Percentiles rank a stretch among this genome's conserved stretches.
Conservation (phyloP, 768 basidiomycete genomes). For the Leccinum obscurum region DNA sequence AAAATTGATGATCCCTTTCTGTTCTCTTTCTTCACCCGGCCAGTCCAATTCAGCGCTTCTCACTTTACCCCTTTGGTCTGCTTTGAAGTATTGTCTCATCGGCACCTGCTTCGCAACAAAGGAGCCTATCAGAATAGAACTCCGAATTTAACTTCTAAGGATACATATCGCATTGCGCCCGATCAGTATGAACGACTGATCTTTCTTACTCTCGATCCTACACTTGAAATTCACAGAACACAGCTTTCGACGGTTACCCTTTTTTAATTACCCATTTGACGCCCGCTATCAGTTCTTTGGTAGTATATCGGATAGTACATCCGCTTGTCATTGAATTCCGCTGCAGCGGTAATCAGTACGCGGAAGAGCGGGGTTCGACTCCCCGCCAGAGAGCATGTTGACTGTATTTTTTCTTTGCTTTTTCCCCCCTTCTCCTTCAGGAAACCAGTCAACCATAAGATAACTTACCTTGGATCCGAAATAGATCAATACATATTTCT, state of each 20-base stretch:
- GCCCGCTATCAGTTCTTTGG: conserved; percentile 31
- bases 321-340: conserved; percentile 41
- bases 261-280: conserved; percentile 13
- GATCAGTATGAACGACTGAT: too few relatives aligned
- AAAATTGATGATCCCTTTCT: not conserved
- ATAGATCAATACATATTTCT: too few relatives aligned
- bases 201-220: not conserved
- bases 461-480: too few relatives aligned
- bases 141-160: not conserved
- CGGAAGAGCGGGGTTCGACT: too few relatives aligned
- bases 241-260: not conserved
- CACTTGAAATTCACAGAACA: not conserved
- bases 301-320: conserved; percentile 55
- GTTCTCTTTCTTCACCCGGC: not conserved
- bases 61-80: not conserved
- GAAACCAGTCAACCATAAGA: too few relatives aligned
- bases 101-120: not conserved
- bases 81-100: too few relatives aligned
- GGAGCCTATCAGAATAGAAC: not conserved
- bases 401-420: too few relatives aligned
- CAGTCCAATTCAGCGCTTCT: not conserved
- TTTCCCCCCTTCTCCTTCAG: too few relatives aligned
- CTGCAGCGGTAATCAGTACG: not conserved
- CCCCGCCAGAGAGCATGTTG: too few relatives aligned
- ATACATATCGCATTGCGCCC: too few relatives aligned